Percentiles rank a stretch among this genome's conserved stretches.
Conservation (phyloP, 345 rosid species). For the Kernera saxatilis region DNA sequence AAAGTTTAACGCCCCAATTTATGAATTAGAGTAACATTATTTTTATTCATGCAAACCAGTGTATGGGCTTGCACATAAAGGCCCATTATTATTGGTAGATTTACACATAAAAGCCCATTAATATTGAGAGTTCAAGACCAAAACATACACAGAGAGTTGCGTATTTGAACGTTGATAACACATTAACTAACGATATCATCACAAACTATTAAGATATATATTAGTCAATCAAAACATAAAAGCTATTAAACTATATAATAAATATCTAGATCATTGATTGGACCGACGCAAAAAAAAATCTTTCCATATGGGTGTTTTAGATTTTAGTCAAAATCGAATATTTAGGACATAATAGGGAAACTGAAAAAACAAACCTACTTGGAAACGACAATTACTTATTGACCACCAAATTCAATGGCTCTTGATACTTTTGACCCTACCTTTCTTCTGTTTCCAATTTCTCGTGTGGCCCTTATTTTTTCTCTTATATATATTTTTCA, state of each 20-base stretch:
- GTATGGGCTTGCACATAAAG: background rate
- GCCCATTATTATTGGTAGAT: background rate
- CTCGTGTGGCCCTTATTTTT: conserved; percentile 12
- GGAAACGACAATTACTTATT: conserved; percentile 3
- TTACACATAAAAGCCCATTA: background rate
- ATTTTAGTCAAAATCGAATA: background rate
- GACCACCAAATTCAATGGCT: conserved; percentile 23
- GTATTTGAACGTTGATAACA: too few species aligned
- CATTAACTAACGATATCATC: too few species aligned
- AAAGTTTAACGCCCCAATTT: background rate
- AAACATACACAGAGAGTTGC: too few species aligned
- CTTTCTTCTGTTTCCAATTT: background rate
- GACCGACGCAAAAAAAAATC: background rate
- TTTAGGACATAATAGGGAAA: background rate
- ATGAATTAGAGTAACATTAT: background rate
- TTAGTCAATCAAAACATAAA: too few species aligned
- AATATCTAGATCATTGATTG: conserved; percentile 9
- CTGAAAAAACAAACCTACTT: background rate
- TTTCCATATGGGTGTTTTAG: background rate
- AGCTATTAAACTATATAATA: background rate
- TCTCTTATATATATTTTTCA: background rate
- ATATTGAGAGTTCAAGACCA: background rate
- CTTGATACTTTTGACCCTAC: background rate
- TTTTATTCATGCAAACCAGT: background rate
- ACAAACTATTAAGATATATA: too few species aligned